phyloP scores from a whole-genome alignment of 2,329 filamentous ascomycete genomes.

The Aspergillus bombycis region DNA sequence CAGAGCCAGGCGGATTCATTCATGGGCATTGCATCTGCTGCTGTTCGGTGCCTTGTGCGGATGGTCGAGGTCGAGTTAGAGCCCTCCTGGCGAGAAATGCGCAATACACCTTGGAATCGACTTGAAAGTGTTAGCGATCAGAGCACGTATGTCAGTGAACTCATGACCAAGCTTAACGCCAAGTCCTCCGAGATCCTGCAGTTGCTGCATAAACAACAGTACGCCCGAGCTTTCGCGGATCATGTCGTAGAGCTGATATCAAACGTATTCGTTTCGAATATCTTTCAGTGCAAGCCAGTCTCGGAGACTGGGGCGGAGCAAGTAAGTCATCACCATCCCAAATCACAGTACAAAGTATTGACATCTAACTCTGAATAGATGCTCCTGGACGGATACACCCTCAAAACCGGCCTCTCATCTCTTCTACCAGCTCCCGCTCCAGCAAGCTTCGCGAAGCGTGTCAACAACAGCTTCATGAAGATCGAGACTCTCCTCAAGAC shows the following conservation, averaged over 20 bases:
- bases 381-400: conserved; percentile 87
- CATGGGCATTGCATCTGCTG: conserved; percentile 88
- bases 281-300: conserved; percentile 87
- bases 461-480: conserved; percentile 79
- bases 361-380: conserved; percentile 59
- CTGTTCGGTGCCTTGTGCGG: conserved; percentile 80
- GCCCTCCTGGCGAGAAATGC: conserved; percentile 93
- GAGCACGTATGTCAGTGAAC: conserved; percentile 84
- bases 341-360: not conserved
- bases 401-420: conserved; percentile 52
- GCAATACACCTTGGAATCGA: conserved; percentile 90
- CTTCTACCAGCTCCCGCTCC: conserved; percentile 62
- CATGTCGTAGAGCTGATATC: conserved; percentile 90
- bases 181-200: conserved; percentile 75
- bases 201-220: conserved; percentile 85
- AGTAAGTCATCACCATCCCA: conserved; percentile 48
- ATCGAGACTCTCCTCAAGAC: conserved; percentile 95
- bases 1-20: conserved; percentile 94
- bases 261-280: conserved; percentile 75
- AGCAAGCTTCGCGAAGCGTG: conserved; percentile 77
- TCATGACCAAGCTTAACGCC: conserved; percentile 72
- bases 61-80: conserved; percentile 83
- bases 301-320: conserved; percentile 94
- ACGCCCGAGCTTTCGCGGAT: conserved; percentile 91
- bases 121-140: conserved; percentile 94